Percentiles rank a stretch among this genome's conserved stretches.
These are phyloP conservation scores for Coffea eugenioides DNA, from an alignment of 257 asterid species.

Conservation along the genomic window DNA sequence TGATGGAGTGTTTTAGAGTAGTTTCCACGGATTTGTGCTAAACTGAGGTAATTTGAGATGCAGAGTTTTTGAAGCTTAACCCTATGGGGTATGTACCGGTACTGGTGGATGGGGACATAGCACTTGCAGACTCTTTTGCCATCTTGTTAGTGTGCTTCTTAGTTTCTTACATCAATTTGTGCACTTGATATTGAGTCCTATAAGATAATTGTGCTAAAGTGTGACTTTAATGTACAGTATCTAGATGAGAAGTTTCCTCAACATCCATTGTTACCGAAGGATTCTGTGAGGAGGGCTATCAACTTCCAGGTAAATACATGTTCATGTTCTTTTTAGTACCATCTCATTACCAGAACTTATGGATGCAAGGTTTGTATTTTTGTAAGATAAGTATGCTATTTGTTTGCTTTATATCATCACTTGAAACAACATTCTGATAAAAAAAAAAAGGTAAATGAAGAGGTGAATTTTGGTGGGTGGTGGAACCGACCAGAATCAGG, in stretches of 20 bases:
- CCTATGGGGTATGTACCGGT: constrained; percentile 78
- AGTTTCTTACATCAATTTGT: constrained; percentile 22
- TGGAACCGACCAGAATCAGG: too few relatives aligned
- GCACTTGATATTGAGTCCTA: not conserved
- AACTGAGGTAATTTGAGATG: constrained; percentile 7
- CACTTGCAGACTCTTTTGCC: constrained; percentile 73
- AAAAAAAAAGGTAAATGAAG: not conserved
- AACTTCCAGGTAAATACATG: constrained; percentile 25
- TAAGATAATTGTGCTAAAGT: not conserved
- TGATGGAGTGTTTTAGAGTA: not conserved
- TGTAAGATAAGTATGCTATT: not conserved
- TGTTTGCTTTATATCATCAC: not conserved
- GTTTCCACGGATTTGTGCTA: not conserved
- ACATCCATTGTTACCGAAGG: constrained; percentile 73
- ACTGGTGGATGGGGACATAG: constrained; percentile 71
- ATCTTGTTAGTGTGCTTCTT: constrained; percentile 54
- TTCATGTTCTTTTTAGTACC: not conserved
- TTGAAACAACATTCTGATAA: not conserved
- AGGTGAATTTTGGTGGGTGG: too few relatives aligned
- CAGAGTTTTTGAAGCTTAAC: constrained; percentile 83
- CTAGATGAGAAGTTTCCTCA: constrained; percentile 91
- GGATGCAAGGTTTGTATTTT: not conserved
- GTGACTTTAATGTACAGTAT: constrained; percentile 46
- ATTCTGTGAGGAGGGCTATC: constrained; percentile 51
- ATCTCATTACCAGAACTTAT: not conserved